Percentiles rank a stretch among this genome's conserved stretches.
Conservation (phyloP, 176 grass and related monocot genomes). For the Stipa capillata region DNA sequence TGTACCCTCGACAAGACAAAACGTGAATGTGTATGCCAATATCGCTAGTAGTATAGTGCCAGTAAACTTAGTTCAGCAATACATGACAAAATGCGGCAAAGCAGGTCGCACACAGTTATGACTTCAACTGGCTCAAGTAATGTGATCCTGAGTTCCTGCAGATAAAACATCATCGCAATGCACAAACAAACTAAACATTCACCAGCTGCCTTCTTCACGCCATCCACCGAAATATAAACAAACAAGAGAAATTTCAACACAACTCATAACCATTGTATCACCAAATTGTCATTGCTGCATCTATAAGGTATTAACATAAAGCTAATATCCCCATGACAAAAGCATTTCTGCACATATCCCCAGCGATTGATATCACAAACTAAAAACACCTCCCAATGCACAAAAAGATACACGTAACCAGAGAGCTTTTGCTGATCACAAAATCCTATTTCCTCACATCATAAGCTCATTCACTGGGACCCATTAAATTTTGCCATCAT, state of each 20-base stretch:
- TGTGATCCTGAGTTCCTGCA: background rate
- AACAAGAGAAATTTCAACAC: background rate
- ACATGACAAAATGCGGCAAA: background rate
- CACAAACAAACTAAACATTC: background rate
- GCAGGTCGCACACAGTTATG: background rate
- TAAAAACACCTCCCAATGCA: background rate
- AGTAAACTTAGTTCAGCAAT: background rate
- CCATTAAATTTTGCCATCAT: constrained; percentile 80
- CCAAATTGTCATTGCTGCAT: background rate
- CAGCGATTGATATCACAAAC: background rate
- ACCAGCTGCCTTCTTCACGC: background rate
- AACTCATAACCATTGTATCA: background rate
- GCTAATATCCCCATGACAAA: background rate
- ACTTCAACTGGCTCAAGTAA: background rate
- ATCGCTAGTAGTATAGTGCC: background rate
- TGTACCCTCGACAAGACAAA: too few species aligned
- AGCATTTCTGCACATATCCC: background rate
- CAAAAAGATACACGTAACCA: constrained; percentile 5
- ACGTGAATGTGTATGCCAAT: too few species aligned
- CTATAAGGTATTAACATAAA: background rate
- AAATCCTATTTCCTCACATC: background rate
- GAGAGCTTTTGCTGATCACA: background rate
- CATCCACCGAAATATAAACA: background rate
- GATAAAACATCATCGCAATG: background rate
- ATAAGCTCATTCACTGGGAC: constrained; percentile 21